Evolutionary conservation across 2,329 filamentous ascomycete genomes (phyloP), one percentile per base, ranked within the genome.

Genomic region (Trichoderma asperellum): DNA sequence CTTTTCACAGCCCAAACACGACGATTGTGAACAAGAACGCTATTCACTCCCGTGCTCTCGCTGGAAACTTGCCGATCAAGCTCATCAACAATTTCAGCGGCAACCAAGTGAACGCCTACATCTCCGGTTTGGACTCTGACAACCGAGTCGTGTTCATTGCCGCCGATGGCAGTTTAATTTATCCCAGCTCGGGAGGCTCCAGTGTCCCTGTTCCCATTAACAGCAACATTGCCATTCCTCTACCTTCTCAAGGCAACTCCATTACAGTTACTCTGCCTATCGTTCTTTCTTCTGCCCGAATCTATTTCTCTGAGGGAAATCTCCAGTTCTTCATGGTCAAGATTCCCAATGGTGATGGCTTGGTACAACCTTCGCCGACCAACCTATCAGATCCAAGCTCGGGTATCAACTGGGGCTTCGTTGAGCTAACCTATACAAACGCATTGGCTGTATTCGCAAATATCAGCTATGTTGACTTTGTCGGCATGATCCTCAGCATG

Each of bases 401-500:
- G 0, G 78, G 75, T 1, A 72, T 83, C 37, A 81, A 82, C 74
- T 86, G 83, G 83, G 84, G 83, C 1, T 86, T 86, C 63, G 79
- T 85, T 24, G 84, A 86, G 73, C 76, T 86, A 37, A 83, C 83
- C 3, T 81, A 81, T 72, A 83, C 77, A 12, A 63, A 72, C 0
- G 72, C 76, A 1, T 77, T 78, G 0, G 75, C 77, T n/a, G 74
- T 86, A 24, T 85, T 76, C 47, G 82, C 83, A 71, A 85, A 86
- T 74, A 80, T 86, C 67, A 83, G 80, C 60, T 85, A 83, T 65
- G 84, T 86, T 43, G 84, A 86, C 72, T 86, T 84, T 70, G 81
- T 85, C 24, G 79, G 84, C 10, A 78, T 87, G n/a, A 77, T 83
- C 0, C 81, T 88, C 16, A 83, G 84, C 49, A 84, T 88, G 81